Percentiles rank a stretch among this genome's conserved stretches.
Conservation (phyloP, 495 filamentous ascomycete species). For the Pseudoneurospora amorphoporcata region DNA sequence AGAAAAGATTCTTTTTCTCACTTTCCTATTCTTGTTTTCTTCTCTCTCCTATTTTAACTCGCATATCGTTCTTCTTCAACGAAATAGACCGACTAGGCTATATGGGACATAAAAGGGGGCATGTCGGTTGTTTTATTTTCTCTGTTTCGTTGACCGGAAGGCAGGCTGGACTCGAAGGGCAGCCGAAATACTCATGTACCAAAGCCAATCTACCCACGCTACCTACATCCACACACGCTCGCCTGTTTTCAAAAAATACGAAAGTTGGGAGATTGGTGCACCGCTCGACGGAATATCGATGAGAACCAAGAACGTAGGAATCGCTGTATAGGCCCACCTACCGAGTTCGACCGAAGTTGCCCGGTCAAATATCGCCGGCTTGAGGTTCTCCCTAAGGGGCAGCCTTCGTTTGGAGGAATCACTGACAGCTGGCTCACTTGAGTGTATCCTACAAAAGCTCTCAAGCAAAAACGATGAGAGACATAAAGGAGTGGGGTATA, state of each 20-base stretch:
- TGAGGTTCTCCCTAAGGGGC: neutral
- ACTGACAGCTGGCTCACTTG: neutral
- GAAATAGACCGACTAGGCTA: neutral
- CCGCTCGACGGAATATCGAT: neutral
- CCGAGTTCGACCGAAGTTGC: neutral
- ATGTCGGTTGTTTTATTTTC: neutral
- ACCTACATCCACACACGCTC: neutral
- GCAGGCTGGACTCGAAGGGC: neutral
- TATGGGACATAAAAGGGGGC: neutral
- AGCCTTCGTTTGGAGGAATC: neutral
- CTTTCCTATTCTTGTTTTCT: neutral
- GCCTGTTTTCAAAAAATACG: neutral
- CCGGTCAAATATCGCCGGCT: neutral
- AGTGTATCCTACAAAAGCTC: neutral
- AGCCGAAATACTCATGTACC: neutral
- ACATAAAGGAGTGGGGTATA: neutral
- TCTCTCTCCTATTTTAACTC: neutral
- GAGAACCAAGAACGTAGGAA: neutral
- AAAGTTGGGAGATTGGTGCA: neutral
- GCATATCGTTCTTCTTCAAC: neutral
- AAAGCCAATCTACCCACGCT: neutral
- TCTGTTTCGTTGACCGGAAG: neutral
- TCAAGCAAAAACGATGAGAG: neutral
- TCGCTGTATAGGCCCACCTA: neutral
- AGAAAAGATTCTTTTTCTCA: neutral